These are phyloP conservation scores for Knufia fluminis DNA, from an alignment of 2,329 filamentous ascomycete species.

Conservation along the genomic window DNA sequence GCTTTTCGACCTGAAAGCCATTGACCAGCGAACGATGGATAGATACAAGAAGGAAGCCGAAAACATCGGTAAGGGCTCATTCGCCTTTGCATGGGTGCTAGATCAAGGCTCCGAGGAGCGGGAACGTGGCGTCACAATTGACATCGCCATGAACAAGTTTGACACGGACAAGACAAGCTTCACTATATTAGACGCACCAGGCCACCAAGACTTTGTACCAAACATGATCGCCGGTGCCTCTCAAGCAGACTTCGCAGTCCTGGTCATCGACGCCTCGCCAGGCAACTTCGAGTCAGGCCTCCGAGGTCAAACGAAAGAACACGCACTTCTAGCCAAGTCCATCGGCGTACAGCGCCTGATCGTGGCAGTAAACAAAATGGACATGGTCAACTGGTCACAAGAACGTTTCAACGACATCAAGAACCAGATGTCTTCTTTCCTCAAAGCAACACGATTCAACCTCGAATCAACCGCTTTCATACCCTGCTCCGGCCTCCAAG, in stretches of 20 bases:
- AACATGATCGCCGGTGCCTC: conserved; percentile 98
- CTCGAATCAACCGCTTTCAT: conserved; percentile 75
- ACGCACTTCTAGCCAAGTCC: conserved; percentile 79
- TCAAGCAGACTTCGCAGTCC: conserved; percentile 88
- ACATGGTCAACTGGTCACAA: conserved; percentile 73
- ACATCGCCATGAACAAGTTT: conserved; percentile 91
- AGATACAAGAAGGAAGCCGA: conserved; percentile 83
- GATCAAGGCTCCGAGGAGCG: conserved; percentile 87
- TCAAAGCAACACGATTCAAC: conserved; percentile 73
- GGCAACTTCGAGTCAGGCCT: conserved; percentile 91
- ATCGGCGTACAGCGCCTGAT: conserved; percentile 83
- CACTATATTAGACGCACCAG: conserved; percentile 90
- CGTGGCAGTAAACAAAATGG: conserved; percentile 91
- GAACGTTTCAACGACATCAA: conserved; percentile 77
- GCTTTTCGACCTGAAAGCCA: conserved; percentile 75
- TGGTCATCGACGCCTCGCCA: conserved; percentile 84
- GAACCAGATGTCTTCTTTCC: conserved; percentile 72
- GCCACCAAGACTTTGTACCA: conserved; percentile 90
- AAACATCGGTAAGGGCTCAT: conserved; percentile 86
- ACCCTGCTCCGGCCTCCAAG: conserved; percentile 79
- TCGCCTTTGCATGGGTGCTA: conserved; percentile 93
- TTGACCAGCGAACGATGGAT: conserved; percentile 80
- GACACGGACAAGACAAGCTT: conserved; percentile 80
- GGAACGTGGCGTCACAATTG: conserved; percentile 84
- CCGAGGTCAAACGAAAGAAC: conserved; percentile 88